Evolutionary conservation across 2,329 filamentous ascomycete genomes (phyloP).

Genomic region (Fusarium transvaalense): DNA sequence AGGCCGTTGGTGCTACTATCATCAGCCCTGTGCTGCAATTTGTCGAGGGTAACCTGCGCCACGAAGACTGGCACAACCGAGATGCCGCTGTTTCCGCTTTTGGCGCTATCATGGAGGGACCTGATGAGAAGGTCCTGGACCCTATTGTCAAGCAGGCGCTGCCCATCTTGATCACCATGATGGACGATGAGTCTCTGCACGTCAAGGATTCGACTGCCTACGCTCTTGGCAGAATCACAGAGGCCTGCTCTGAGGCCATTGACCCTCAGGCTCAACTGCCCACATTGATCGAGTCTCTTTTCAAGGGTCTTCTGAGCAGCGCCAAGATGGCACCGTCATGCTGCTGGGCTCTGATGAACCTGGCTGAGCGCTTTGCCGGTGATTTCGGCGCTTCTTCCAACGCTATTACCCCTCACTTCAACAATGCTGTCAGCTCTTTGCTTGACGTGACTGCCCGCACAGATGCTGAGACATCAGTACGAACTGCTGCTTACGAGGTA

Average conservation of each 20-base stretch:
- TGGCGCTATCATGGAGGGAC: slow-evolving; percentile 98
- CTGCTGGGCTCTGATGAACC: slow-evolving; percentile 99
- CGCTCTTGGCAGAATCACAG: slow-evolving; percentile 94
- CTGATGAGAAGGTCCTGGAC: slow-evolving; percentile 90
- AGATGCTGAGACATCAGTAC: slow-evolving; percentile 87
- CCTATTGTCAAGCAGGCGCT: slow-evolving; percentile 96
- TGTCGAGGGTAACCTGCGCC: slow-evolving; percentile 89
- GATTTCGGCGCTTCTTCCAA: slow-evolving; percentile 83
- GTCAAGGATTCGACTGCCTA: slow-evolving; percentile 98
- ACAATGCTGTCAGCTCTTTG: slow-evolving; percentile 88
- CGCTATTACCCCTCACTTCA: slow-evolving; percentile 90
- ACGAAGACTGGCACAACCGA: slow-evolving; percentile 93
- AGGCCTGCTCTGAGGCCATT: slow-evolving; percentile 91
- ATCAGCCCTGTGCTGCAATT: slow-evolving; percentile 90
- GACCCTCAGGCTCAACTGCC: slow-evolving; percentile 87
- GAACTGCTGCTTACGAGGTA: slow-evolving; percentile 97
- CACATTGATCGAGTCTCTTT: slow-evolving; percentile 86
- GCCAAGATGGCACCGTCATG: slow-evolving; percentile 98
- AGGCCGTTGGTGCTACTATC: slow-evolving; percentile 87
- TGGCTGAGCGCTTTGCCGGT: slow-evolving; percentile 94
- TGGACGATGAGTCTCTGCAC: slow-evolving; percentile 89
- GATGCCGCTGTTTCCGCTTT: slow-evolving; percentile 98
- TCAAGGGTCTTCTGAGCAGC: slow-evolving; percentile 88
- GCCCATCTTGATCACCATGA: slow-evolving; percentile 88
- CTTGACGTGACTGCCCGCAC: slow-evolving; percentile 85